These are phyloP conservation scores for Boletellus ananiceps DNA, from an alignment of 768 basidiomycete species.

Conservation along the genomic window DNA sequence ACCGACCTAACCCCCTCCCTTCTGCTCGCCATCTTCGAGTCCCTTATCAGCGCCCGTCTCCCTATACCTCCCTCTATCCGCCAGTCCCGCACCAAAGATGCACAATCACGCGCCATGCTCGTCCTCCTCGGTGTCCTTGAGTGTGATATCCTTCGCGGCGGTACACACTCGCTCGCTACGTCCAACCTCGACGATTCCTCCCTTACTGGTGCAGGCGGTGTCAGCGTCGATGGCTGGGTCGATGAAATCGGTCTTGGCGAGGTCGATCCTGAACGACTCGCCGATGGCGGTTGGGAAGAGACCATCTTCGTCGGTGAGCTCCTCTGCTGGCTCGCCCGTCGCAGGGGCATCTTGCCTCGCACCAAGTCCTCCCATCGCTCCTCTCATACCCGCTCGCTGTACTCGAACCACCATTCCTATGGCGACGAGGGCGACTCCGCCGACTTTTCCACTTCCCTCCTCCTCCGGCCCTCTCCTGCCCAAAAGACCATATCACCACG, in stretches of 20 bases:
- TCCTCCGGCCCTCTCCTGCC: constrained; percentile 21
- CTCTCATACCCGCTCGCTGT: constrained; percentile 10
- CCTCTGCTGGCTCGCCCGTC: constrained; percentile 63
- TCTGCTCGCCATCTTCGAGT: constrained; percentile 66
- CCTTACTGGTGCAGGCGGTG: constrained; percentile 15
- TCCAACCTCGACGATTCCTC: constrained; percentile 15
- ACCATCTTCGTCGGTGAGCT: constrained; percentile 61
- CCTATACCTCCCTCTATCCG: constrained; percentile 38
- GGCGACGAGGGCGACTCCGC: constrained; percentile 13
- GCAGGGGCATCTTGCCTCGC: constrained; percentile 33
- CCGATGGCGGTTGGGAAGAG: constrained; percentile 61
- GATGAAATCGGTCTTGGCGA: constrained; percentile 60
- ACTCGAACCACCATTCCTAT: constrained; percentile 18
- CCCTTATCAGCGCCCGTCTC: constrained; percentile 50
- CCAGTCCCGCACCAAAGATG: constrained; percentile 32
- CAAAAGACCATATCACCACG: background rate
- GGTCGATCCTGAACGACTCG: constrained; percentile 62
- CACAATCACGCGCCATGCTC: constrained; percentile 63
- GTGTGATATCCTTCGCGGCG: constrained; percentile 52
- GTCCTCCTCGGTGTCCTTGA: constrained; percentile 72
- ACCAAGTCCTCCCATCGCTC: background rate
- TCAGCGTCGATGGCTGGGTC: constrained; percentile 29
- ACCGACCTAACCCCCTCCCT: constrained; percentile 68
- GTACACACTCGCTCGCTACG: constrained; percentile 37
- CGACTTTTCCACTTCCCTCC: constrained; percentile 25